Percentiles rank a stretch among this genome's conserved stretches.
Evolutionary conservation across 352 stramenopile species (phyloP).

Genomic region (Bremia lactucae): DNA sequence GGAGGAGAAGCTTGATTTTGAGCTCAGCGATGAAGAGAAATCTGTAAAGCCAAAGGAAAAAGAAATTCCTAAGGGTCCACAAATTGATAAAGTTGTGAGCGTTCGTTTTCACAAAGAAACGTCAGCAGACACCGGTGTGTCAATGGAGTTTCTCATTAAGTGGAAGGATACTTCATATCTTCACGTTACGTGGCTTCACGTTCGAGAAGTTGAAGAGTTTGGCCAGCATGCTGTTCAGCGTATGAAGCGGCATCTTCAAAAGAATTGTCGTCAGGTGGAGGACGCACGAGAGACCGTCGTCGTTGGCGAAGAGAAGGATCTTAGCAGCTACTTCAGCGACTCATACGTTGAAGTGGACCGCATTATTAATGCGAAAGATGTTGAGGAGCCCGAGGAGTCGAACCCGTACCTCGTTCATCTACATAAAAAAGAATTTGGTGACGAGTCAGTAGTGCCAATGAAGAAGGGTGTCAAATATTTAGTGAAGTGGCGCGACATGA

Average conservation of each 20-base stretch:
- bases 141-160: constrained; percentile 98
- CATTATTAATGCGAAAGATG: constrained; percentile 65
- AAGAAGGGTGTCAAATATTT: constrained; percentile 86
- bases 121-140: constrained; percentile 35
- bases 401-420: constrained; percentile 50
- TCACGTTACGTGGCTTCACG: constrained; percentile 96
- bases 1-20: constrained; percentile 69
- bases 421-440: constrained; percentile 28
- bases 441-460: constrained; percentile 32
- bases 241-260: constrained; percentile 78
- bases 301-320: constrained; percentile 62
- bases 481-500: constrained; percentile 87
- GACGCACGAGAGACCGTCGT: constrained; percentile 64
- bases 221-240: constrained; percentile 69
- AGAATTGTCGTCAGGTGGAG: constrained; percentile 80
- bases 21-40: constrained; percentile 67
- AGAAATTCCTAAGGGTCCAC: constrained; percentile 49
- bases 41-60: constrained; percentile 19
- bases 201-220: constrained; percentile 88
- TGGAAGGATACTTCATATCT: constrained; percentile 97
- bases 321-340: constrained; percentile 77
- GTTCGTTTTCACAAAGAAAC: constrained; percentile 65
- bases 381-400: constrained; percentile 59
- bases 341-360: constrained; percentile 78
- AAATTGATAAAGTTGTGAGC: constrained; percentile 91